A percentile compares a stretch with the other conserved stretches of the same genome.
Evolutionary conservation across 2,329 filamentous ascomycete genomes (phyloP).

Genomic region (Cercospora sp.): DNA sequence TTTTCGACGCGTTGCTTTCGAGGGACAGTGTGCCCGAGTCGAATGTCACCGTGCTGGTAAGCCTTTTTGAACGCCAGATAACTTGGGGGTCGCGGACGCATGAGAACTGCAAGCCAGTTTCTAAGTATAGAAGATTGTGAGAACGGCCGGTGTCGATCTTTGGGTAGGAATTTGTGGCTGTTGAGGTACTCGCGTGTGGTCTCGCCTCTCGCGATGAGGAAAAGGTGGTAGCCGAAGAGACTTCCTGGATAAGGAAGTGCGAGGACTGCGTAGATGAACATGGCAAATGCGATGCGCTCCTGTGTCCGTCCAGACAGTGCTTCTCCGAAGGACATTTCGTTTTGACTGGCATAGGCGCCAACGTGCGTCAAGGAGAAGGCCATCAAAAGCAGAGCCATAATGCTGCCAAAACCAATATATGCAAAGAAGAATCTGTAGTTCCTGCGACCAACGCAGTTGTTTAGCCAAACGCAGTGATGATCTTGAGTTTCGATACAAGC

Average conservation of each 20-base stretch:
- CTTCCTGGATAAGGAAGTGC: slow-evolving; percentile 77
- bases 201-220: slow-evolving; percentile 85
- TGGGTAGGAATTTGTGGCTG: slow-evolving; percentile 90
- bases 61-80: slow-evolving; percentile 82
- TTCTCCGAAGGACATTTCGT: slow-evolving; percentile 65
- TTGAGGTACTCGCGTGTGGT: slow-evolving; percentile 96
- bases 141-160: slow-evolving; percentile 88
- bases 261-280: slow-evolving; percentile 80
- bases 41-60: slow-evolving; percentile 80
- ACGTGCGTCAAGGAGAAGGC: slow-evolving; percentile 79
- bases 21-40: slow-evolving; percentile 59
- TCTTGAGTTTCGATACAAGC: slow-evolving; percentile 97
- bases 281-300: slow-evolving; percentile 61
- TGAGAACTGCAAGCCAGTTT: slow-evolving; percentile 81
- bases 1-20: slow-evolving; percentile 15
- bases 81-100: slow-evolving; percentile 79
- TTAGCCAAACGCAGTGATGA: slow-evolving; percentile 98
- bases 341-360: slow-evolving; percentile 65
- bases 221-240: slow-evolving; percentile 84
- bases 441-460: slow-evolving; percentile 93
- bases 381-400: slow-evolving; percentile 74
- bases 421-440: slow-evolving; percentile 98
- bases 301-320: slow-evolving; percentile 51
- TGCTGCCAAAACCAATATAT: slow-evolving; percentile 77
- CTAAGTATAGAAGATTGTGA: slow-evolving; percentile 69